Evolutionary conservation across 805 yeast species (phyloP).

Genomic region (Hanseniaspora vineae): DNA sequence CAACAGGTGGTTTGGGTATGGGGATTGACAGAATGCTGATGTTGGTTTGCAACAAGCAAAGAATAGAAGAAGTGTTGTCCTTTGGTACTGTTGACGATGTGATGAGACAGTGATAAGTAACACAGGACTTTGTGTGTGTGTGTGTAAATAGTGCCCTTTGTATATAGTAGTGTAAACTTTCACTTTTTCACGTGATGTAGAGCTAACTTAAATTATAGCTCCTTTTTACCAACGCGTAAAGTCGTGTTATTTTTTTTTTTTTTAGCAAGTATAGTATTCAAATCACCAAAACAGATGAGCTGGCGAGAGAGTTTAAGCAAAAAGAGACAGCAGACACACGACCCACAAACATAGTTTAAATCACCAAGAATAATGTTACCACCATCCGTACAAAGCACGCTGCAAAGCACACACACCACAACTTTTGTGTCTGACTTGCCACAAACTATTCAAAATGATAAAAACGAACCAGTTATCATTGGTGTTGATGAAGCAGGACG

Average conservation of each 20-base stretch:
- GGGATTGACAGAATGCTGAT: slow-evolving; percentile 84
- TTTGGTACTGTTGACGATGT: slow-evolving; percentile 71
- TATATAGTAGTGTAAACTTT: too few relatives aligned
- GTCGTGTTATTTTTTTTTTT: too few relatives aligned
- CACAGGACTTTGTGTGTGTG: too few relatives aligned
- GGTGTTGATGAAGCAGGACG: slow-evolving; percentile 99
- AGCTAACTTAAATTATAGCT: too few relatives aligned
- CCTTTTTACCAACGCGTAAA: too few relatives aligned
- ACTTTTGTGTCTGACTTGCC: slow-evolving; percentile 45
- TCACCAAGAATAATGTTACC: slow-evolving; percentile 10
- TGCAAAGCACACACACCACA: slow-evolving; percentile 24
- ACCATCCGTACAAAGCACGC: slow-evolving; percentile 17
- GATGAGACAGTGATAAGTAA: slow-evolving; percentile 43
- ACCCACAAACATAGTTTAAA: background rate
- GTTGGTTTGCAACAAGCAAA: slow-evolving; percentile 48
- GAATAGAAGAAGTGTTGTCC: slow-evolving; percentile 65
- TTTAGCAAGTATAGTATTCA: too few relatives aligned
- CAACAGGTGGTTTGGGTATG: slow-evolving; percentile 97
- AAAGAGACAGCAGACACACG: too few relatives aligned
- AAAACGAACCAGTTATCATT: slow-evolving; percentile 33
- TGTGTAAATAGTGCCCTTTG: background rate
- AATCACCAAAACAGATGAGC: too few relatives aligned
- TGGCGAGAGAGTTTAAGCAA: background rate
- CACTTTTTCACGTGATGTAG: too few relatives aligned
- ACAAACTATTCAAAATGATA: slow-evolving; percentile 17